A percentile compares a stretch with the other conserved stretches of the same genome.
Evolutionary conservation across 2,329 filamentous ascomycete species (phyloP).

Genomic region (Lasiodiplodia citricola): DNA sequence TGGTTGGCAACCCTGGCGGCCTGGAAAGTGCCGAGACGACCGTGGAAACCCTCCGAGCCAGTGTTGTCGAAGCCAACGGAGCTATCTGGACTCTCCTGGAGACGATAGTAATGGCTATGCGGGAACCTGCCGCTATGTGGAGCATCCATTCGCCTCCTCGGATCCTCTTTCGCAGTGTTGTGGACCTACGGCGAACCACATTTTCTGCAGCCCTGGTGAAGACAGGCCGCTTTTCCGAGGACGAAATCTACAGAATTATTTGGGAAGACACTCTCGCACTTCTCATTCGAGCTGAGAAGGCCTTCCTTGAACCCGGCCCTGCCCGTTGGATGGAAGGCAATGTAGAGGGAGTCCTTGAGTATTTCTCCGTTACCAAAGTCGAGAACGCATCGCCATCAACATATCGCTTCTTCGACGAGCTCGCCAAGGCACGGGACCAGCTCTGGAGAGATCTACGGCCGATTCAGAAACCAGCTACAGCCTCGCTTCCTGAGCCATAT

Average conservation of each 20-base stretch:
- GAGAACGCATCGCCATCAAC: conserved; percentile 31
- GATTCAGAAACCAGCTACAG: conserved; percentile 32
- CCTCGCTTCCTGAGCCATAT: conserved; percentile 36
- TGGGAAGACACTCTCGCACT: conserved; percentile 38
- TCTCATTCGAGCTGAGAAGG: conserved; percentile 35
- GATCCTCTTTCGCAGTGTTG: background rate
- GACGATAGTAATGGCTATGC: conserved; percentile 35
- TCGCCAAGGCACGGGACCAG: conserved; percentile 40
- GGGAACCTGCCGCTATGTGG: conserved; percentile 42
- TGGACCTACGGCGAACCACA: background rate
- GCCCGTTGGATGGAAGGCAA: conserved; percentile 28
- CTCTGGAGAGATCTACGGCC: conserved; percentile 39
- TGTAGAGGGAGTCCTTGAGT: conserved; percentile 26
- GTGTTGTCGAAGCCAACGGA: conserved; percentile 37
- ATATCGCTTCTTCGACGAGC: conserved; percentile 42
- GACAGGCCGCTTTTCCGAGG: conserved; percentile 27
- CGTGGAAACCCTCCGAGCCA: conserved; percentile 25
- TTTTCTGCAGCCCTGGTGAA: conserved; percentile 28
- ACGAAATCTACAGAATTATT: conserved; percentile 30
- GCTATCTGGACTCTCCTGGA: conserved; percentile 39
- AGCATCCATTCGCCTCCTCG: too few species aligned
- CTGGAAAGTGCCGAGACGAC: background rate
- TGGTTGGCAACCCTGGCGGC: background rate
- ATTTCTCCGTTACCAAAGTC: conserved; percentile 18
- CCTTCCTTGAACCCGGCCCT: conserved; percentile 30